Base-by-base conservation (phyloP, 1,284 basidiomycete genomes). In the Sanghuangporus baumii region DNA sequence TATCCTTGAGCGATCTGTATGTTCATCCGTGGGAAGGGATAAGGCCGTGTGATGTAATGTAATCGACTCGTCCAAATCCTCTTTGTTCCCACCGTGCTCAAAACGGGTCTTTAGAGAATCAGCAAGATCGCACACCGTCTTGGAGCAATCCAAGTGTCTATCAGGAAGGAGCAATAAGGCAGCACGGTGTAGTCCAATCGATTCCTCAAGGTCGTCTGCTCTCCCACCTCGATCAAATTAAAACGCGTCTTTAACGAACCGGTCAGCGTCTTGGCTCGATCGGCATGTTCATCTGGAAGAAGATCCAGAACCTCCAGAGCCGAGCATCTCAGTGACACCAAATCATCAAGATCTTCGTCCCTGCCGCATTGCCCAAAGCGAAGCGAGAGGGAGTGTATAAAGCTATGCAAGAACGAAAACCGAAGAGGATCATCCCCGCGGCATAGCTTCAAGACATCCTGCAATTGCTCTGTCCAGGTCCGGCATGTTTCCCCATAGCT, bases 171-270 rank as follows among this genome's bases (percentile, higher is more conserved):
- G 40, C 40, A 3, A 43, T 43, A 43, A 11, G 11, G 12, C n/a
- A 43, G 2, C n/a, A n/a, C 40, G n/a, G 11, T n/a, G 40, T 43
- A 23, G 23, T 23, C 23, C 23, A 23, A 23, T 23, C 1, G 23
- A 23, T 23, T 23, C 23, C 23, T 23, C 40, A 43, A 43, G 40
- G 6, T 67, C 64, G 23, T 67, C 70, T 38, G 16, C 69, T 66
- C 4, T 47, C 47, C 31, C 65, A 62, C 26, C 73, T 11, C 23
- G 20, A 16, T 51, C 48, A 51, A 51, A 16, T 51, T 4, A 51
- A 51, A 51, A 14, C 48, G 48, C 2, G 48, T 20, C 11, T 18
- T 12, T 11, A 54, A 14, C 14, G 26, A 31, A 54, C 8, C 34
- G 26, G 2, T 31, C 14, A 54, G 9, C 14, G 26, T 7, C 18